Percentiles rank a stretch among this genome's conserved stretches.
Conservation (phyloP, 2,329 filamentous ascomycete genomes). For the Exophiala sp. region DNA sequence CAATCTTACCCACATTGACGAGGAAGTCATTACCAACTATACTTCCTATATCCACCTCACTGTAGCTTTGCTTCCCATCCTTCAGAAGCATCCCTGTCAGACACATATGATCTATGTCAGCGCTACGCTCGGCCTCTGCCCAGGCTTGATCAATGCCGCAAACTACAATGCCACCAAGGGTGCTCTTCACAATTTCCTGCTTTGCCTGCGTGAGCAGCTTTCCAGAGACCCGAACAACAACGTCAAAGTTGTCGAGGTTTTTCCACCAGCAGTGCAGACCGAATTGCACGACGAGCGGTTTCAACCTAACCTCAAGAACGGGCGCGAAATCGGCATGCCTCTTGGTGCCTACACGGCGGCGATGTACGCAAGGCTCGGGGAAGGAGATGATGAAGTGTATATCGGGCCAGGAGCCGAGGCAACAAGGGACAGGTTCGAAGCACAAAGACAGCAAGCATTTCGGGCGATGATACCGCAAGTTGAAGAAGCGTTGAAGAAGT, state of each 20-base stretch:
- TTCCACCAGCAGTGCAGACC: constrained; percentile 44
- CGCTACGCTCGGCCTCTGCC: constrained; percentile 20
- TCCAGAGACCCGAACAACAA: constrained; percentile 17
- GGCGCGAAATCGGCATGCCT: constrained; percentile 49
- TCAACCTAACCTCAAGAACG: constrained; percentile 42
- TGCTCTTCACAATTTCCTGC: constrained; percentile 48
- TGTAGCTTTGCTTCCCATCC: constrained; percentile 47
- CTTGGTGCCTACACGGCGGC: constrained; percentile 44
- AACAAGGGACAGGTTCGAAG: too few species aligned
- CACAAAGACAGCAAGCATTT: too few species aligned
- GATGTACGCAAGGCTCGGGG: constrained; percentile 42
- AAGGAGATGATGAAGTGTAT: constrained; percentile 43
- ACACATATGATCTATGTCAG: constrained; percentile 32
- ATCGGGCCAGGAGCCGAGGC: constrained; percentile 29
- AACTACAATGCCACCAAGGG: constrained; percentile 54
- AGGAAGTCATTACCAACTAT: constrained; percentile 50
- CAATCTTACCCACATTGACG: constrained; percentile 39
- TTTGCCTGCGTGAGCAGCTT: constrained; percentile 46
- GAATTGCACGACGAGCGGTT: constrained; percentile 46
- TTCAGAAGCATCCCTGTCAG: constrained; percentile 32
- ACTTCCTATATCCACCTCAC: constrained; percentile 45
- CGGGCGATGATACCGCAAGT: too few species aligned
- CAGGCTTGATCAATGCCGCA: neutral
- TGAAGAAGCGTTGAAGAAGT: too few species aligned
- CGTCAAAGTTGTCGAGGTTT: constrained; percentile 48